Base-by-base conservation (phyloP, 2,329 filamentous ascomycete genomes). In the Fonsecaea multimorphosa region DNA sequence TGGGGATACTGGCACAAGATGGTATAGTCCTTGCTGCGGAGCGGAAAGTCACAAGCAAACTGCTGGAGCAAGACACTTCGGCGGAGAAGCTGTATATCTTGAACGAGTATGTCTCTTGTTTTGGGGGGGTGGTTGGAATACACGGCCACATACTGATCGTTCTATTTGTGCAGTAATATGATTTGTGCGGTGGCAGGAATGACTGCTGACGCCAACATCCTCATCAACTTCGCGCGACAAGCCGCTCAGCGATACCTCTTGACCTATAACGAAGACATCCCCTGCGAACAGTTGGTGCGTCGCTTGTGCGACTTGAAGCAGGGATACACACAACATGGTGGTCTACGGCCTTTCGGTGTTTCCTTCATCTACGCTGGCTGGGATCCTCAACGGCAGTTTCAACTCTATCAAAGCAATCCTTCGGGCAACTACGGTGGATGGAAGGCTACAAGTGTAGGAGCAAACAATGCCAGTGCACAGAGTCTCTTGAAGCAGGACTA, bases 41-140 rank as follows among this genome's bases (percentile, higher is more conserved):
- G 87, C 89, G 95, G 79, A 99, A 99, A 84, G 95, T 99, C 75
- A 99, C 95, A 68, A 98, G 95, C 82, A 99, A 99, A 88, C 86
- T 99, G 77, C 83, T 99, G 77, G 95, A 99, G 86, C 96, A 99
- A 84, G 95, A 99, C 82, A 99, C 96, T 71, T 98, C 95, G 62
- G 96, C 95, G 58, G 95, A 99, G 89, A 99, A 99, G 89, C 92
- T 99, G 73, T 99, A 99, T 82, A 97, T 97, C 75, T 84, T 99
- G 75, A 99, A 99, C 75, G 95, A 99, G 94, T 97, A 84, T 69
- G 90, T 76, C 27, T 46, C n/a, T 40, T 44, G 5, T 2, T 16
- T 27, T 46, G 24, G 14, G 52, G 11, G 12, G 14, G 16, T 14
- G 24, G 31, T 16, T 12, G 24, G n/a, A 24, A 7, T 24, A 8